Percentiles rank a stretch among this genome's conserved stretches.
These are phyloP conservation scores for Metschnikowia shivogae DNA, from an alignment of 805 yeast species.

Conservation along the genomic window DNA sequence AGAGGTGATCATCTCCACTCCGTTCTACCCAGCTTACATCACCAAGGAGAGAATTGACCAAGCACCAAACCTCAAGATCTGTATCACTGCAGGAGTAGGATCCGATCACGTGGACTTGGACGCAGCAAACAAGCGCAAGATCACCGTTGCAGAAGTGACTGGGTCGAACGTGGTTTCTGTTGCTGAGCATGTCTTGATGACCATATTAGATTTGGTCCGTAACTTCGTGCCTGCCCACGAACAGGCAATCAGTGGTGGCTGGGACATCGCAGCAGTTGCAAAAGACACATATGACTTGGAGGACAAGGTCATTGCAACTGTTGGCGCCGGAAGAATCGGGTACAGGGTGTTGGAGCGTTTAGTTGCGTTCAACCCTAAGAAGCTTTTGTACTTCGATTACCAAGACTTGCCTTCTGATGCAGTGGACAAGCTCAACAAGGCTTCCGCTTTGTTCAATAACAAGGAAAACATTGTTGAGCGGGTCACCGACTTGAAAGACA, in stretches of 20 bases:
- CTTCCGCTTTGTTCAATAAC: constrained; percentile 40
- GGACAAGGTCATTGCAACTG: constrained; percentile 72
- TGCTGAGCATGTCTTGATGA: constrained; percentile 77
- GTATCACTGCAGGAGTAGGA: constrained; percentile 82
- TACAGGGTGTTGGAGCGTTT: constrained; percentile 69
- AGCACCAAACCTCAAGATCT: constrained; percentile 67
- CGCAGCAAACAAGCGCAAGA: constrained; percentile 59
- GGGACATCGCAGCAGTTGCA: constrained; percentile 75
- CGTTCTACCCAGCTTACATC: constrained; percentile 79
- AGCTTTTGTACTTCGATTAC: constrained; percentile 70
- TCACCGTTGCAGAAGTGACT: constrained; percentile 75
- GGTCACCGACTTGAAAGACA: constrained; percentile 56
- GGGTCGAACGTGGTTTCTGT: constrained; percentile 79
- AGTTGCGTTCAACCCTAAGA: constrained; percentile 69
- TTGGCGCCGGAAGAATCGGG: constrained; percentile 82
- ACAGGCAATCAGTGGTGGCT: constrained; percentile 54
- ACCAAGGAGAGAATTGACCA: constrained; percentile 60
- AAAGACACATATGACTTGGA: constrained; percentile 72
- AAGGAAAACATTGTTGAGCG: constrained; percentile 50
- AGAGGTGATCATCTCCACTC: constrained; percentile 75
- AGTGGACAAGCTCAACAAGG: constrained; percentile 34
- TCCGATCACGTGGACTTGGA: constrained; percentile 75
- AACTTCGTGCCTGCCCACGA: constrained; percentile 79
- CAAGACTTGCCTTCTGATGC: constrained; percentile 59
- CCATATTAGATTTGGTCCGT: constrained; percentile 65